Evolutionary conservation across 345 rosid species (phyloP), one percentile per base, ranked within the genome.

Genomic region (Corymbia maculata): DNA sequence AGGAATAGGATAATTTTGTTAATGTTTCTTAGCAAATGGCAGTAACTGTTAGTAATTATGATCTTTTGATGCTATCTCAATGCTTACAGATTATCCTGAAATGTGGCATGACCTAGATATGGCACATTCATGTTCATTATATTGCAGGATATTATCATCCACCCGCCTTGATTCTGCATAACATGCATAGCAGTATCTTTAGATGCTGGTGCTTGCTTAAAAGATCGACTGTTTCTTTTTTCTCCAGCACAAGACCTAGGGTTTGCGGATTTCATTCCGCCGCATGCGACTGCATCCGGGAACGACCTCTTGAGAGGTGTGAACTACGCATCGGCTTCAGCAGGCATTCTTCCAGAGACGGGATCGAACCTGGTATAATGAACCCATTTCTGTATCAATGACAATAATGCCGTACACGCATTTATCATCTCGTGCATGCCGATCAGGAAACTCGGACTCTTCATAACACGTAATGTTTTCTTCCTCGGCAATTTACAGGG

Each of bases 321-420:
- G 17, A 94, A 93, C 64, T 94, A 93, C 52, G 96, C 92, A 42
- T 93, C 95, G 2, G 95, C 92, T 2, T 86, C 93, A 9, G 91
- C 95, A 7, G 96, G 94, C 87, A 93, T 94, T 52, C 93, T 51
- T 1, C 87, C 89, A 12, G 94, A 93, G 57, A 89, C 93, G 6
- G 93, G 93, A 2, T 45, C 42, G 2, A 86, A 88, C 5, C 70
- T 57, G 93, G 94, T 91, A 84, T 47, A n/a, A 32, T 50, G 52
- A 52, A 42, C 16, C n/a, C 32, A 1, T 44, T 16, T 21, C 21
- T 7, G 10, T 44, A n/a, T 19, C 68, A 12, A 61, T 26, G 30
- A 12, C 68, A 61, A 61, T 57, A 19, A n/a, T 8, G 45, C 16
- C 2, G 15, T 45, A 8, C 57, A 16, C 30, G 57, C 24, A 2